phyloP scores from a whole-genome alignment of 208 protist species.

The Leishmania braziliensis region DNA sequence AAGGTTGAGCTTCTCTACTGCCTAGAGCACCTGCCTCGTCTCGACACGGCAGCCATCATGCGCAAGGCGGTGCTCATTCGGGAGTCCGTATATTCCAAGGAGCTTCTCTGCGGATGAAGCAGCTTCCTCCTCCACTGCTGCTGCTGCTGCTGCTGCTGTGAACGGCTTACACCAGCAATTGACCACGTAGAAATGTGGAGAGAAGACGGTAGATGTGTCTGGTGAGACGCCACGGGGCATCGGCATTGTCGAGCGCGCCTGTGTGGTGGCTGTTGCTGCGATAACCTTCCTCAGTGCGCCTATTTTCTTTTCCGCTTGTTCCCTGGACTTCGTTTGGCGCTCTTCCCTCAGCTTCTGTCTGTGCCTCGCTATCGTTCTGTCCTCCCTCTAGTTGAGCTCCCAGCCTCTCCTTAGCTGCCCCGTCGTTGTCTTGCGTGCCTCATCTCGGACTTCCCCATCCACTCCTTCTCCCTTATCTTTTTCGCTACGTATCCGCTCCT shows the following conservation, averaged over 20 bases:
- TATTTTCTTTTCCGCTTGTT: neutral
- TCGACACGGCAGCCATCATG: slow-evolving; percentile 64
- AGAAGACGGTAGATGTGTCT: neutral
- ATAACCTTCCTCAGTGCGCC: neutral
- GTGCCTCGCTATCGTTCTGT: neutral
- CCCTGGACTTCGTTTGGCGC: neutral
- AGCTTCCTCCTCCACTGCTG: neutral
- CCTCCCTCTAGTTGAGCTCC: neutral
- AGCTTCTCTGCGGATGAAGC: slow-evolving; percentile 19
- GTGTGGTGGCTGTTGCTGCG: neutral
- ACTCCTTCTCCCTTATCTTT: neutral
- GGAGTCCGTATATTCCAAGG: slow-evolving; percentile 62
- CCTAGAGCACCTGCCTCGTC: slow-evolving; percentile 72
- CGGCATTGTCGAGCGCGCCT: neutral
- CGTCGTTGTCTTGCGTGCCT: neutral
- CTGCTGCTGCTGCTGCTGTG: neutral
- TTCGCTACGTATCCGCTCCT: neutral
- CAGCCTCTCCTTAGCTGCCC: neutral
- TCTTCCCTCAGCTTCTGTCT: neutral
- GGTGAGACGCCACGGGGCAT: neutral
- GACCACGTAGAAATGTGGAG: neutral
- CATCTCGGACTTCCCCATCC: neutral
- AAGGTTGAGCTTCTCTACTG: slow-evolving; percentile 69
- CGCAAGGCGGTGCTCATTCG: slow-evolving; percentile 76
- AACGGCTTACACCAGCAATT: too few relatives aligned